Conservation (phyloP, 2,329 filamentous ascomycete genomes). For the Fusarium secorum region DNA sequence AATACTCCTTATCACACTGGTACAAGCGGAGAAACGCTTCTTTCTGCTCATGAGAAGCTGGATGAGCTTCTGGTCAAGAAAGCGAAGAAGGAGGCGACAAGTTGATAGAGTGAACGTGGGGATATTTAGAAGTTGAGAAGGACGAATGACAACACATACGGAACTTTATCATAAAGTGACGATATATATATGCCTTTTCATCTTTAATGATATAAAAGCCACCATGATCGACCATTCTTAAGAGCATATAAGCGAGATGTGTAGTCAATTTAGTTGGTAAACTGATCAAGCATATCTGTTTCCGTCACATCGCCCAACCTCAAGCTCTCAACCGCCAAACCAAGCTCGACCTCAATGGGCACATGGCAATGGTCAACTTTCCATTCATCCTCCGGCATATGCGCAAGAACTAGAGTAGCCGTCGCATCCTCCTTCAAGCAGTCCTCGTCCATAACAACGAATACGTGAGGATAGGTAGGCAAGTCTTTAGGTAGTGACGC, state of each 20-base stretch:
- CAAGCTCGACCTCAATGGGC: neutral
- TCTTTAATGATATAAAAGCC: accelerated
- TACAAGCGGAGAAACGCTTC: neutral
- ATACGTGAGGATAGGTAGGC: neutral
- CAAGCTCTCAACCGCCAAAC: neutral
- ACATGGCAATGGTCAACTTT: neutral
- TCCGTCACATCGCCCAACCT: neutral
- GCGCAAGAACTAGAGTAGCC: neutral
- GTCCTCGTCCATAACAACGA: neutral
- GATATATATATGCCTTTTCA: no score
- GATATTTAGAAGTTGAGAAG: neutral
- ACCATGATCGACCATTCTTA: no score
- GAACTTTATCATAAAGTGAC: no score
- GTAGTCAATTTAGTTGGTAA: neutral
- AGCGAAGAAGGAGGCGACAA: neutral
- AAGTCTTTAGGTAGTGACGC: neutral
- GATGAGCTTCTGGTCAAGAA: neutral
- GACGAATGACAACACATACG: neutral
- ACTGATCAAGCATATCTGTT: neutral
- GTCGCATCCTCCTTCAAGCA: accelerated
- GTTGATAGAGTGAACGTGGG: accelerated
- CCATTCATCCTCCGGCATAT: neutral
- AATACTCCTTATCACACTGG: neutral
- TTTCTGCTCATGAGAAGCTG: neutral
- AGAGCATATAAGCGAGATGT: no score